These are phyloP conservation scores for Dissophora globulifera DNA, from an alignment of 192 early-diverging fungal genomes.

Conservation along the genomic window DNA sequence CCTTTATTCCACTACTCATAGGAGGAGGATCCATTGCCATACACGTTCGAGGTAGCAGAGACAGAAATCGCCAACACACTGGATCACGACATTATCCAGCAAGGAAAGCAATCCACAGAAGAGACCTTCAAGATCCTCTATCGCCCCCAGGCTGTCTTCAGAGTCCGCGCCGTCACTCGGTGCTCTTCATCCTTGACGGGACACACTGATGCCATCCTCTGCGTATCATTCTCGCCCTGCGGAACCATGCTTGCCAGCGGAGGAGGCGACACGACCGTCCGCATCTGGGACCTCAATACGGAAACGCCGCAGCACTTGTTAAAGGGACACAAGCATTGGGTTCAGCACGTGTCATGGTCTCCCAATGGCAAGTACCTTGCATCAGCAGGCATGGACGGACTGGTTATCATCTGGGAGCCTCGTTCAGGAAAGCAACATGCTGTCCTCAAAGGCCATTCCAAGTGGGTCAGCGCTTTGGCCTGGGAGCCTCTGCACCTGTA, in stretches of 20 bases:
- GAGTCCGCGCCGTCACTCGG: constrained; percentile 91
- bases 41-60: constrained; percentile 91
- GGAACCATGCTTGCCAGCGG: constrained; percentile 93
- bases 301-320: constrained; percentile 83
- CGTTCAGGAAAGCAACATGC: constrained; percentile 76
- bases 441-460: constrained; percentile 83
- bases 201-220: constrained; percentile 95
- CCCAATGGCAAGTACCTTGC: constrained; percentile 87
- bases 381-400: constrained; percentile 95
- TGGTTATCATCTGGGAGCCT: constrained; percentile 89
- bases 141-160: constrained; percentile 95
- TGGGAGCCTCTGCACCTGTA: constrained; percentile 95
- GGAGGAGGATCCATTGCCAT: constrained; percentile 90
- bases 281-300: constrained; percentile 97
- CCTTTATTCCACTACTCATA: constrained; percentile 23
- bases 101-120: constrained; percentile 85
- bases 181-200: constrained; percentile 89
- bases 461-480: constrained; percentile 89
- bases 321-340: constrained; percentile 91
- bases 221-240: constrained; percentile 90
- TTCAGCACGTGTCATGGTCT: constrained; percentile 92
- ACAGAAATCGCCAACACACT: constrained; percentile 82
- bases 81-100: constrained; percentile 82
- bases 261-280: constrained; percentile 93
- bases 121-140: constrained; percentile 91